Conservation (phyloP, 345 rosid genomes). For the Aethionema arabicum region DNA sequence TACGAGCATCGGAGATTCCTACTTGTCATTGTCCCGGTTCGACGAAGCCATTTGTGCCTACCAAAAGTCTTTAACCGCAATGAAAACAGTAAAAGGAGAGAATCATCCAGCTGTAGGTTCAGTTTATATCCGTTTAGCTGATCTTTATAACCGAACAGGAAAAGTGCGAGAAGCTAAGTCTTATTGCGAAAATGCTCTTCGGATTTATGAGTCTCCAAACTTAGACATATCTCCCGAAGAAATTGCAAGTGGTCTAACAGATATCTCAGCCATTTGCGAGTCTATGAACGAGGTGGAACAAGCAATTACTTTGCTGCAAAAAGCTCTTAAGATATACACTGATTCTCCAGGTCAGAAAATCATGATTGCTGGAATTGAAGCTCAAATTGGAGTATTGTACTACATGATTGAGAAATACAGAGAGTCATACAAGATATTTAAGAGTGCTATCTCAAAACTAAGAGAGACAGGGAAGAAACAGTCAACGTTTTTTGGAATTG, state of each 20-base stretch:
- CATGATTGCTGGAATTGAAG: conserved; percentile 84
- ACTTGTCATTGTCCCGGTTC: conserved; percentile 72
- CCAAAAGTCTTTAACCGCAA: conserved; percentile 80
- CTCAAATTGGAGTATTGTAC: conserved; percentile 89
- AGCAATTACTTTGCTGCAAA: conserved; percentile 70
- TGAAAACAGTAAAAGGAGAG: conserved; percentile 81
- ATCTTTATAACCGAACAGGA: conserved; percentile 75
- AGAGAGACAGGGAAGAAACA: conserved; percentile 77
- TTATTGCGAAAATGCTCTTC: conserved; percentile 80
- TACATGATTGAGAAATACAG: conserved; percentile 79
- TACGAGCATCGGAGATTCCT: conserved; percentile 89
- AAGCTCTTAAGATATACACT: conserved; percentile 64
- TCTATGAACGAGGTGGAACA: conserved; percentile 81
- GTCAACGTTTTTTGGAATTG: conserved; percentile 80
- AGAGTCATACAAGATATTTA: conserved; percentile 69
- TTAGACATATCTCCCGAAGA: conserved; percentile 68
- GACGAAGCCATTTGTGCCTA: conserved; percentile 86
- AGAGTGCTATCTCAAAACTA: conserved; percentile 61
- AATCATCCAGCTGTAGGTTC: conserved; percentile 81
- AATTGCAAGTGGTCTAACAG: conserved; percentile 83
- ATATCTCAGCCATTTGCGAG: conserved; percentile 78
- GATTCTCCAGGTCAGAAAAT: conserved; percentile 75
- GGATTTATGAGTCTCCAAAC: conserved; percentile 66
- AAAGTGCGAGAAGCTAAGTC: conserved; percentile 79
- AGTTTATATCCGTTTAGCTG: conserved; percentile 84